Evolutionary conservation across 2,329 filamentous ascomycete genomes (phyloP).

Genomic region (Lojkania enalia): DNA sequence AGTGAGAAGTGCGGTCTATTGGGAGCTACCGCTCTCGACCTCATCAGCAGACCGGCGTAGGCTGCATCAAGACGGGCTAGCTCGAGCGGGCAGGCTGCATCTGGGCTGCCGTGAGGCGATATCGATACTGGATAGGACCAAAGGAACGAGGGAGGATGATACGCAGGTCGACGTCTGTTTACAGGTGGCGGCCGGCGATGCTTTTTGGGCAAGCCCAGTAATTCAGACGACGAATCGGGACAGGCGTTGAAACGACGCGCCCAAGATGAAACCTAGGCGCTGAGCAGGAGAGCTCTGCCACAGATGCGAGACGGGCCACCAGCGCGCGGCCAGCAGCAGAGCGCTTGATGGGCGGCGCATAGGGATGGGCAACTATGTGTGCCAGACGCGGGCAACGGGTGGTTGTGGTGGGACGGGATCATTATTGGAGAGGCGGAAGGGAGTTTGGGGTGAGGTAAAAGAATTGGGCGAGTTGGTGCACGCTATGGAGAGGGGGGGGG

Average conservation of each 20-base stretch:
- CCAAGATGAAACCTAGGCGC: constrained; percentile 13
- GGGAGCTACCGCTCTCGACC: not conserved
- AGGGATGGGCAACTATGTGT: not conserved
- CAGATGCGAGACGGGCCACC: constrained; percentile 9
- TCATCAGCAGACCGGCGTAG: constrained; percentile 3
- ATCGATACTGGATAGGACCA: too few species aligned
- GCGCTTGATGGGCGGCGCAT: not conserved
- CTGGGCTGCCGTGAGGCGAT: not conserved
- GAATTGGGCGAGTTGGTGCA: not conserved
- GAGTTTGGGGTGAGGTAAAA: not conserved
- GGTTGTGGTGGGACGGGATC: not conserved
- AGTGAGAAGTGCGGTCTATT: not conserved
- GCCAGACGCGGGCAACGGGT: not conserved
- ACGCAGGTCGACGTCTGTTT: constrained; percentile 1
- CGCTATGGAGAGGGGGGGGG: not conserved
- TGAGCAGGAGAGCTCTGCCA: constrained; percentile 5
- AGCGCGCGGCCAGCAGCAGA: not conserved
- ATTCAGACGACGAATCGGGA: constrained; percentile 3
- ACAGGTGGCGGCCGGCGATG: constrained; percentile 2
- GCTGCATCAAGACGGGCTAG: constrained; percentile 2
- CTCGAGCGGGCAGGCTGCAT: not conserved
- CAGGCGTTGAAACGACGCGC: constrained; percentile 9
- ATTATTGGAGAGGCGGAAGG: not conserved
- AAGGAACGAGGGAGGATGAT: not conserved
- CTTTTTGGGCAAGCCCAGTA: constrained; percentile 7